Evolutionary conservation across 225 moss, liverwort and hornwort genomes (phyloP).

Genomic region (Sphagnum tenellum): DNA sequence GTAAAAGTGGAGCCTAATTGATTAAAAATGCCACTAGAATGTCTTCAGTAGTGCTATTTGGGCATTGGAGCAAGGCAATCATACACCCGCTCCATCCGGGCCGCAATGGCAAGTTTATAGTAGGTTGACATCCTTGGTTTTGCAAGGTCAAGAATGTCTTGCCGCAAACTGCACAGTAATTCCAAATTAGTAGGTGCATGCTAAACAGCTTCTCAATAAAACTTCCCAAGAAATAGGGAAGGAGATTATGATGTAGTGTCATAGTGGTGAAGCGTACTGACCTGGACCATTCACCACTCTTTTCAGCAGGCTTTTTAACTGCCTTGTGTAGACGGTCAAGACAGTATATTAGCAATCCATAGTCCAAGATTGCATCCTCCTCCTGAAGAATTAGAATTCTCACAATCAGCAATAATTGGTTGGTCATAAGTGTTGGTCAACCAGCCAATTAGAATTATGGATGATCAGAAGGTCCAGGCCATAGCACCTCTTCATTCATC

Average conservation of each 20-base stretch:
- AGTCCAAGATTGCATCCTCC: conserved; percentile 64
- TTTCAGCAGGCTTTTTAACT: conserved; percentile 50
- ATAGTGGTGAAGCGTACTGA: conserved; percentile 8
- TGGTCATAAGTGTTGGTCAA: background rate
- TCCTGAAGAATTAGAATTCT: conserved; percentile 31
- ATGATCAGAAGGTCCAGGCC: too few species aligned
- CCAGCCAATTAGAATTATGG: background rate
- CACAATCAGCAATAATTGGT: background rate
- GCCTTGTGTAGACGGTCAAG: conserved; percentile 73
- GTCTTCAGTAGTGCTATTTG: conserved; percentile 3
- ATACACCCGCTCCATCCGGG: conserved; percentile 90
- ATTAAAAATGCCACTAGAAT: too few species aligned
- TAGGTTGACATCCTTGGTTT: conserved; percentile 66
- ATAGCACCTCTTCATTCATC: too few species aligned
- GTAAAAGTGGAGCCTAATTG: too few species aligned
- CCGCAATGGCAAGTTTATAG: conserved; percentile 84
- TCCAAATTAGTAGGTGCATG: background rate
- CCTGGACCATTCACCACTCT: conserved; percentile 80
- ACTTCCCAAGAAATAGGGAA: too few species aligned
- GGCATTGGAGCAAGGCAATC: conserved; percentile 92
- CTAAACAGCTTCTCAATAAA: background rate
- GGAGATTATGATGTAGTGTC: too few species aligned
- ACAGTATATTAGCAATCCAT: conserved; percentile 77
- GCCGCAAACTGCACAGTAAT: conserved; percentile 47
- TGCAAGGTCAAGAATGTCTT: conserved; percentile 83